phyloP scores from a whole-genome alignment of 192 early-diverging fungal species.

The Dissophora ornata region DNA sequence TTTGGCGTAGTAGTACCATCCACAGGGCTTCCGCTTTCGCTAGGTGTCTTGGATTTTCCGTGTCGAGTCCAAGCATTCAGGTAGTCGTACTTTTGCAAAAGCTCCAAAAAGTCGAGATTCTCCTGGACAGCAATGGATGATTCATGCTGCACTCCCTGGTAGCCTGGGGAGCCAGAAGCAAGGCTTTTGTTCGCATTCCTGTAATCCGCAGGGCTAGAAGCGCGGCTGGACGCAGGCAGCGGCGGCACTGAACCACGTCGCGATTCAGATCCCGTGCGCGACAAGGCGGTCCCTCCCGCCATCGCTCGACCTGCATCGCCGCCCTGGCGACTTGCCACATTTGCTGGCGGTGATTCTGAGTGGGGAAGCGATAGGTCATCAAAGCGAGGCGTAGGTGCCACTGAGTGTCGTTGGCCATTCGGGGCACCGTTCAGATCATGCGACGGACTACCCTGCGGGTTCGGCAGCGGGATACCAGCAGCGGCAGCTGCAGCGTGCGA shows the following conservation, averaged over 20 bases:
- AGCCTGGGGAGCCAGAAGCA: conserved; percentile 19
- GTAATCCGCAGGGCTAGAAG: conserved; percentile 35
- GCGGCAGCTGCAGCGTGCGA: conserved; percentile 29
- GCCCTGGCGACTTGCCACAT: conserved; percentile 23
- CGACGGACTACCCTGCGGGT: conserved; percentile 35
- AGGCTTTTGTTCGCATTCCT: conserved; percentile 31
- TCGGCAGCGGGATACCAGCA: conserved; percentile 42
- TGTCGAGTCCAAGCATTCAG: conserved; percentile 41
- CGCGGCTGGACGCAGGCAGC: conserved; percentile 10
- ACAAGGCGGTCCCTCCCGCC: conserved; percentile 8
- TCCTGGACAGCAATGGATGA: conserved; percentile 30
- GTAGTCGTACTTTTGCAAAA: conserved; percentile 47
- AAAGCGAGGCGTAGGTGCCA: conserved; percentile 17
- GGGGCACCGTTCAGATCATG: neutral
- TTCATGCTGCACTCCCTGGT: conserved; percentile 18
- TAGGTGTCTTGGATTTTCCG: conserved; percentile 38
- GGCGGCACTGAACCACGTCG: conserved; percentile 38
- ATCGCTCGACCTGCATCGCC: conserved; percentile 11
- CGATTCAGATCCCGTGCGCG: conserved; percentile 32
- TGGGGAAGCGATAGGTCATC: conserved; percentile 2
- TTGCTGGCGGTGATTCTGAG: conserved; percentile 12
- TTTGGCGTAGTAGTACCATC: conserved; percentile 28
- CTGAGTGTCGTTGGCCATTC: conserved; percentile 2
- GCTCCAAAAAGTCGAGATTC: conserved; percentile 42
- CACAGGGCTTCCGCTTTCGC: conserved; percentile 41